These are phyloP conservation scores for Carex myosuroides DNA, from an alignment of 176 grass and related monocot genomes.

Conservation along the genomic window DNA sequence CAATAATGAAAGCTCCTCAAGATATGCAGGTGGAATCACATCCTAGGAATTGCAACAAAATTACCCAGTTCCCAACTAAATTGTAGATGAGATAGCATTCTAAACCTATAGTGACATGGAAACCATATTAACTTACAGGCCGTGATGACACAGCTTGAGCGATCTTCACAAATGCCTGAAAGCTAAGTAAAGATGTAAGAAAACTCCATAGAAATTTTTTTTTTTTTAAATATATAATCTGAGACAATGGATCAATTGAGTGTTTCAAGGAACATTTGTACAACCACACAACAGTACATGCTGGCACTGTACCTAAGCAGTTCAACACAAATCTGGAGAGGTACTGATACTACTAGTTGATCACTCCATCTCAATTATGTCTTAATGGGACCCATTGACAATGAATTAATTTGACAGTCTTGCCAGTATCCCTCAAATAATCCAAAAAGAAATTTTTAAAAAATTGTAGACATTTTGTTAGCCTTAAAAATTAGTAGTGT, in stretches of 20 bases:
- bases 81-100: not conserved
- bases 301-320: not conserved
- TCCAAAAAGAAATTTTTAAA: not conserved
- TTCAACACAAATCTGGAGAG: not conserved
- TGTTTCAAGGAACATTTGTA: not conserved
- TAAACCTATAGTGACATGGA: not conserved
- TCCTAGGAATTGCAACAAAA: slow-evolving; percentile 46
- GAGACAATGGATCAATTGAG: not conserved
- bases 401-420: not conserved
- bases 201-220: not conserved
- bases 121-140: slow-evolving; percentile 41
- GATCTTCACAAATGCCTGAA: slow-evolving; percentile 89
- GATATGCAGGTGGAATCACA: slow-evolving; percentile 91
- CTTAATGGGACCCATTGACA: not conserved
- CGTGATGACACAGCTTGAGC: slow-evolving; percentile 89
- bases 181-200: slow-evolving; percentile 13
- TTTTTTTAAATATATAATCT: not conserved
- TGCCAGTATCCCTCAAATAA: not conserved
- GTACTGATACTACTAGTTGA: not conserved
- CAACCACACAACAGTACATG: not conserved
- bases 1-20: slow-evolving; percentile 83
- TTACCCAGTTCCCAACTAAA: not conserved
- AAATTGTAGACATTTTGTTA: not conserved
- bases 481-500: not conserved
- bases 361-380: not conserved